Evolutionary conservation across 106 monocot genomes (phyloP).

Genomic region (Dendrobium catenatum): DNA sequence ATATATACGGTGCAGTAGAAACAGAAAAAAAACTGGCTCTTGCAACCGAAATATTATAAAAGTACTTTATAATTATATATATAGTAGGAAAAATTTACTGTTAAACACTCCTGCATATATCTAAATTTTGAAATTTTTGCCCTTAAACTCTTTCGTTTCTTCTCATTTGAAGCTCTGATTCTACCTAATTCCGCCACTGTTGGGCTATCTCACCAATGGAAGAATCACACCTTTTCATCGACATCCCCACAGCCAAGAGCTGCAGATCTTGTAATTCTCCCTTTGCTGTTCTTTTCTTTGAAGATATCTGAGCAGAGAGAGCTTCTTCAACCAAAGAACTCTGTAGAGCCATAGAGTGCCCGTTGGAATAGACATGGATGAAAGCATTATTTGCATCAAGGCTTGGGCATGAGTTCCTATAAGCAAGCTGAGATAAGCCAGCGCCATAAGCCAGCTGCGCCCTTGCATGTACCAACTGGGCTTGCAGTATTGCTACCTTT

Average conservation of each 20-base stretch:
- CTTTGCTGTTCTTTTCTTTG: too few species aligned
- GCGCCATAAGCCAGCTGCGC: conserved; percentile 9
- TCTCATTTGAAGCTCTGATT: background rate
- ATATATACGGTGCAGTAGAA: too few species aligned
- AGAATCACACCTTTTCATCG: background rate
- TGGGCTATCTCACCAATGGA: background rate
- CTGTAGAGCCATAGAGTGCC: background rate
- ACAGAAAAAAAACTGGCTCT: too few species aligned
- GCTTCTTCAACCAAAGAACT: conserved; percentile 5
- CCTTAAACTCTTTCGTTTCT: background rate
- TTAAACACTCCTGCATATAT: too few species aligned
- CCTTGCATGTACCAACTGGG: conserved; percentile 20
- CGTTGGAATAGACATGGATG: background rate
- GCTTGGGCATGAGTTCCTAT: background rate
- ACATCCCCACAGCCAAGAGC: background rate
- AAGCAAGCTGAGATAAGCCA: background rate
- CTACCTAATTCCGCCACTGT: background rate
- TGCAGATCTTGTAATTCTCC: background rate
- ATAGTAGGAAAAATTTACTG: too few species aligned
- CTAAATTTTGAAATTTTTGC: too few species aligned
- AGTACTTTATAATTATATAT: too few species aligned
- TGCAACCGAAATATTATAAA: too few species aligned
- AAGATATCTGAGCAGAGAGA: too few species aligned
- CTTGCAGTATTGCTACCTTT: conserved; percentile 22
- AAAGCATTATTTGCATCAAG: background rate